Conservation (phyloP, 768 basidiomycete genomes). For the Mycena olivaceomarginata region DNA sequence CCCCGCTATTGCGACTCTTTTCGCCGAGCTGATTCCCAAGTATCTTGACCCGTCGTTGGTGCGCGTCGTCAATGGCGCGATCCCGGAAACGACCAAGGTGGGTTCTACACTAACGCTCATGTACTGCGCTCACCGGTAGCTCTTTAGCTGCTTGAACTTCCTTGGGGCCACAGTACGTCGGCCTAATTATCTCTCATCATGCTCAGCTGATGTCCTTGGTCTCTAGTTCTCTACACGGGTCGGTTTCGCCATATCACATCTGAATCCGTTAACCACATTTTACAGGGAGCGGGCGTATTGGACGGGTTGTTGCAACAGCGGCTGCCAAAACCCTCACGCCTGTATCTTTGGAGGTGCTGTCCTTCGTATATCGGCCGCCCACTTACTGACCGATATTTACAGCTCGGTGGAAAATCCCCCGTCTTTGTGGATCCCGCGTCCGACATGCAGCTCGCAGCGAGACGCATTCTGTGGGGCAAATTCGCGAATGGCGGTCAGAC, state of each 20-base stretch:
- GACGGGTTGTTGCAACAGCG: constrained; percentile 79
- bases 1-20: constrained; percentile 71
- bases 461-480: constrained; percentile 91
- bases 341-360: constrained; percentile 65
- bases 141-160: constrained; percentile 79
- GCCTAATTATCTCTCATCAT: constrained; percentile 4
- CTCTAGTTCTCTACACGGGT: constrained; percentile 80
- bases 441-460: constrained; percentile 79
- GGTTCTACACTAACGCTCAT: background rate
- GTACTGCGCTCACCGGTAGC: constrained; percentile 10
- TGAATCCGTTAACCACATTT: background rate
- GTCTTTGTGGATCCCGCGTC: constrained; percentile 83
- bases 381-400: constrained; percentile 12
- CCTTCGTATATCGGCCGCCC: background rate
- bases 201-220: constrained; percentile 4
- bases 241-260: constrained; percentile 27
- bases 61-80: constrained; percentile 81
- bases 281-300: constrained; percentile 74
- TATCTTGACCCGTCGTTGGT: constrained; percentile 83
- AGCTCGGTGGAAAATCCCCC: constrained; percentile 85
- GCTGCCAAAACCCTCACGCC: constrained; percentile 89
- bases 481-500: constrained; percentile 85
- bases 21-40: constrained; percentile 82
- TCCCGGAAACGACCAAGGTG: constrained; percentile 78
- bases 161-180: constrained; percentile 74